Base-by-base conservation (phyloP, 306 rosid genomes). In the Quercus robur region DNA sequence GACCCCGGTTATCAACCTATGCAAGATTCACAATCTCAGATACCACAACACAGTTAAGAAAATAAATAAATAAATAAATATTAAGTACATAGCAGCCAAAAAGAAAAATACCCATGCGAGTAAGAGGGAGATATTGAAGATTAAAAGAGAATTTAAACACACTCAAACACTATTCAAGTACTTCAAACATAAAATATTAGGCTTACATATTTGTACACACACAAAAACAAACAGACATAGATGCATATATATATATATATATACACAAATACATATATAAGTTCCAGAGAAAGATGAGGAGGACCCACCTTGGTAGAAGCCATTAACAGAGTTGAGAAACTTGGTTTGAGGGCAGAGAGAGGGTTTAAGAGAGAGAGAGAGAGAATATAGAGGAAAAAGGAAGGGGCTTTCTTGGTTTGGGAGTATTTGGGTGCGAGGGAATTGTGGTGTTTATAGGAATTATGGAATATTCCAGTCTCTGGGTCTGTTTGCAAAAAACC, bases 1-100 rank as follows among this genome's bases (percentile, higher is more conserved):
- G 78, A 71, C 79, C 81, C 35, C 78, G 90, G 82, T 70, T 82
- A 49, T 79, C 83, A 46, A 80, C 84, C 90, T 84, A 80, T 15
- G 51, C 73, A 38, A 55, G 2, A 68, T 35, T 71, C 70, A 21
- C 7, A 58, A 78, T 67, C 5, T 20, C 11, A 68, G 7, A 31
- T 46, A 73, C 11, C 28, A 54, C n/a, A 55, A 19, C 3, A 5
- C 58, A 51, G 25, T 3, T 13, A 49, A 12, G 59, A 68, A 41
- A 33, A 11, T 2, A 2, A 28, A 18, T 4, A 19, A 10, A 49
- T 3, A 49, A 18, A 38, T 31, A 49, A 80, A 56, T 11, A 77
- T 61, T n/a, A 51, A 4, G 44, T 15, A 19, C 72, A 18, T 35
- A 56, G 4, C 17, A 49, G 1, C 14, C 5, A 61, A n/a, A 20